Percentiles rank a stretch among this genome's conserved stretches.
Conservation (phyloP, 2,329 filamentous ascomycete genomes). For the Hymenoscyphus infarciens region DNA sequence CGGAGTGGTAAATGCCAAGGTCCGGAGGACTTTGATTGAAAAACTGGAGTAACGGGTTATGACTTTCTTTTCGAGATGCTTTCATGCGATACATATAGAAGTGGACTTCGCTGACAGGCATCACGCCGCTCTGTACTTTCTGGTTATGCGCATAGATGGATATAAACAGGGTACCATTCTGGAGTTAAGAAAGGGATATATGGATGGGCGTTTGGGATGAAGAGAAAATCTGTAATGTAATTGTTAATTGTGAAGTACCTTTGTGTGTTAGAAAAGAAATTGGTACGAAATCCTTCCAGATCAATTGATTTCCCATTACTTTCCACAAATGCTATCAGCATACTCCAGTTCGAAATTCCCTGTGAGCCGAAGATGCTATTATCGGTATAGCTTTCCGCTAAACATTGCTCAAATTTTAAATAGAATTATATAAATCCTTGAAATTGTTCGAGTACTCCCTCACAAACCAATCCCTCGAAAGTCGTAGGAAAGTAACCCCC, state of each 20-base stretch:
- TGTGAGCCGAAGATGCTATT: background rate
- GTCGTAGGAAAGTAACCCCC: background rate
- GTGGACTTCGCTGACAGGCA: background rate
- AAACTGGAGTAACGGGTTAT: conserved; percentile 42
- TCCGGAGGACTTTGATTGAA: conserved; percentile 65
- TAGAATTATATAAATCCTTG: too few relatives aligned
- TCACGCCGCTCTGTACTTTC: background rate
- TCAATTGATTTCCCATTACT: background rate
- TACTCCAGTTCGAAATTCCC: background rate
- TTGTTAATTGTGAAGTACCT: background rate
- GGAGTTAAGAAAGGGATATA: conserved; percentile 7
- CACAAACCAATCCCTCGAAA: background rate
- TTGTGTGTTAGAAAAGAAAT: background rate
- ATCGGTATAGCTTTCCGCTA: background rate
- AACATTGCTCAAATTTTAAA: background rate
- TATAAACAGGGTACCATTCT: background rate
- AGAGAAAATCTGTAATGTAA: conserved; percentile 11
- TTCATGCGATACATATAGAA: background rate
- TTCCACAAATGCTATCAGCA: background rate
- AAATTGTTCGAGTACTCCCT: background rate
- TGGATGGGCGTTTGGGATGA: conserved; percentile 7
- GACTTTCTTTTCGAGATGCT: background rate
- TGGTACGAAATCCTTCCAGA: background rate
- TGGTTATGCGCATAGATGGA: background rate
- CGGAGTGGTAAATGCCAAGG: conserved; percentile 76